phyloP scores from a whole-genome alignment of 805 yeast genomes.

The Lachancea fermentati region DNA sequence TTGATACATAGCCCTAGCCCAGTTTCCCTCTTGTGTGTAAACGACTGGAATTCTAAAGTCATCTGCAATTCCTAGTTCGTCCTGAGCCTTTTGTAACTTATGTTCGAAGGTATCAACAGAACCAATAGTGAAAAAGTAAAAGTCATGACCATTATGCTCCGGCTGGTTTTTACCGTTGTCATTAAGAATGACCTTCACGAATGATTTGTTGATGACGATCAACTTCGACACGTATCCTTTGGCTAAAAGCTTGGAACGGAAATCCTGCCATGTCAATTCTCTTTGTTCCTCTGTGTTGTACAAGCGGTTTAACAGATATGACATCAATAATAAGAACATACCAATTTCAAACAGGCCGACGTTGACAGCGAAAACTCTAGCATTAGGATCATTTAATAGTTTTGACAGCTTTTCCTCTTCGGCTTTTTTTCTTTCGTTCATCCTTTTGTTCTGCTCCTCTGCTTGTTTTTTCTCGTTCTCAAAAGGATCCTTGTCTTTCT shows the following conservation, averaged over 20 bases:
- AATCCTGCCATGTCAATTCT: conserved; percentile 89
- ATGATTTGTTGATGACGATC: conserved; percentile 67
- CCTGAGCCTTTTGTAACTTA: conserved; percentile 69
- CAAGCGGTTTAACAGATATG: conserved; percentile 29
- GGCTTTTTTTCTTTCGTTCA: conserved; percentile 14
- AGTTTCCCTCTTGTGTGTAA: conserved; percentile 66
- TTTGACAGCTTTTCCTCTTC: conserved; percentile 13
- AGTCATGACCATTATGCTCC: conserved; percentile 29
- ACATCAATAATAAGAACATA: conserved; percentile 28
- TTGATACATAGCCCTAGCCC: conserved; percentile 58
- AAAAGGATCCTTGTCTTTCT: conserved; percentile 11
- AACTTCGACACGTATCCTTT: conserved; percentile 72
- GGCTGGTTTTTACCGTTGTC: conserved; percentile 52
- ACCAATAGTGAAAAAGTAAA: conserved; percentile 71
- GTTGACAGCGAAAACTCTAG: conserved; percentile 28
- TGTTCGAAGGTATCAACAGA: conserved; percentile 84
- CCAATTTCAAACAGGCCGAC: conserved; percentile 34
- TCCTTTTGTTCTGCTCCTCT: conserved; percentile 13
- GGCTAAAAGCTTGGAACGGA: conserved; percentile 65
- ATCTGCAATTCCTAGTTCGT: conserved; percentile 54
- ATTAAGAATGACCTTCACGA: conserved; percentile 66
- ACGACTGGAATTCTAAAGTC: conserved; percentile 73
- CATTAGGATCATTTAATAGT: conserved; percentile 29
- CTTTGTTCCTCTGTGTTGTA: conserved; percentile 31
- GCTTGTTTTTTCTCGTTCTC: conserved; percentile 14